Percentiles rank a stretch among this genome's conserved stretches.
These are phyloP conservation scores for Amphirosellinia nigrospora DNA, from an alignment of 495 filamentous ascomycete genomes.

Conservation along the genomic window DNA sequence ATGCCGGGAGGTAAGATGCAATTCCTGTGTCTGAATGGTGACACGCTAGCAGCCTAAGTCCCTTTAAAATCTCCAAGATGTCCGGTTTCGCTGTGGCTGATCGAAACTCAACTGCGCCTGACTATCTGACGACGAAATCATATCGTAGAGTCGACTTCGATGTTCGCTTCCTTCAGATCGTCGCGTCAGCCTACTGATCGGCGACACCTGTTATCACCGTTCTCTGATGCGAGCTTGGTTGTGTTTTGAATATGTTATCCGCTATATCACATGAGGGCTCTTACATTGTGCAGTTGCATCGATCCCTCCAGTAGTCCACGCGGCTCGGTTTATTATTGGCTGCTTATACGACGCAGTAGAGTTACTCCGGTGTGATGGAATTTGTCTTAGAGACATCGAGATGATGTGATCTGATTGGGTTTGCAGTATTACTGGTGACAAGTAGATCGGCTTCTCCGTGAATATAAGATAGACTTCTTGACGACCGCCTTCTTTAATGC, in stretches of 20 bases:
- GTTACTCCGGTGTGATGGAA: not conserved
- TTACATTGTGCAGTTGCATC: not conserved
- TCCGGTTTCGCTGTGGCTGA: constrained; percentile 14
- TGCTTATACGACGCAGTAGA: not conserved
- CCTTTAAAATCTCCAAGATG: not conserved
- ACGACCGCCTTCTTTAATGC: not conserved
- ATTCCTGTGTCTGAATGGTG: not conserved
- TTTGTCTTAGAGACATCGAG: not conserved
- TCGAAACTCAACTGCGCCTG: not conserved
- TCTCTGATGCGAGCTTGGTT: not conserved
- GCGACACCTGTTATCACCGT: not conserved
- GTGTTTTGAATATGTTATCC: not conserved
- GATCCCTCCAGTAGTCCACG: not conserved
- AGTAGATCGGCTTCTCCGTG: not conserved
- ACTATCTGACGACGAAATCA: not conserved
- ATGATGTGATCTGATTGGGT: not conserved
- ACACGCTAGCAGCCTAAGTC: not conserved
- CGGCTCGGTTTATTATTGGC: not conserved
- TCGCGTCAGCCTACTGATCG: not conserved
- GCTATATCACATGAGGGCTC: not conserved
- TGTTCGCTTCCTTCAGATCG: constrained; percentile 3
- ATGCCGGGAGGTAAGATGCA: not conserved
- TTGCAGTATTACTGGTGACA: not conserved
- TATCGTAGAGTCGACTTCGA: not conserved
- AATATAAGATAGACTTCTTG: not conserved